Percentiles rank a stretch among this genome's conserved stretches.
phyloP scores from a whole-genome alignment of 495 filamentous ascomycete genomes.

The Hypoxylon intermedium region DNA sequence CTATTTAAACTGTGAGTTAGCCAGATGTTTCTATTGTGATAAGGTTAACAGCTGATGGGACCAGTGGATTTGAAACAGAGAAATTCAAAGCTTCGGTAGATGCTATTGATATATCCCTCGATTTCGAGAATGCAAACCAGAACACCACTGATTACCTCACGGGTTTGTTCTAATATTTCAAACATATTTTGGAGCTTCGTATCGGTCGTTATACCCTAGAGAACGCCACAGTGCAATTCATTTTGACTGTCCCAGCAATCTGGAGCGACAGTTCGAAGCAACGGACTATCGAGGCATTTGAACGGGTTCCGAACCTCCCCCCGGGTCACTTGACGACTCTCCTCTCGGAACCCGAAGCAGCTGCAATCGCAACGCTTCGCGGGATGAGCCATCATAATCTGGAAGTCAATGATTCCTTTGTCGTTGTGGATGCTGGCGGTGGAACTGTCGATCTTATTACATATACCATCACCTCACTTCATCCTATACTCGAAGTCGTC shows the following conservation, averaged over 20 bases:
- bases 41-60: slow-evolving; percentile 30
- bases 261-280: slow-evolving; percentile 63
- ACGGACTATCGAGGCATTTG: slow-evolving; percentile 52
- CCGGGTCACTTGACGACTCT: slow-evolving; percentile 53
- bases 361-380: slow-evolving; percentile 61
- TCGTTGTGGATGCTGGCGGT: slow-evolving; percentile 66
- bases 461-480: slow-evolving; percentile 59
- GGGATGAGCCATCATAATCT: slow-evolving; percentile 30
- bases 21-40: slow-evolving; percentile 21
- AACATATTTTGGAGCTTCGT: slow-evolving; percentile 47
- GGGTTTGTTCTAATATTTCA: slow-evolving; percentile 52
- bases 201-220: slow-evolving; percentile 43
- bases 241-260: slow-evolving; percentile 63
- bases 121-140: slow-evolving; percentile 37
- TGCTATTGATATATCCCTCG: slow-evolving; percentile 24
- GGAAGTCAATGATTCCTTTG: slow-evolving; percentile 42
- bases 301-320: slow-evolving; percentile 57
- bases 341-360: slow-evolving; percentile 68
- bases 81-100: slow-evolving; percentile 27
- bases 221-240: slow-evolving; percentile 44
- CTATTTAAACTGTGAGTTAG: slow-evolving; percentile 48
- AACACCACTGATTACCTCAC: slow-evolving; percentile 54
- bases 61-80: slow-evolving; percentile 12
- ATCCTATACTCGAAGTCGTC: slow-evolving; percentile 55
- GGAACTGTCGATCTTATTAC: slow-evolving; percentile 64